Base-by-base conservation (phyloP, 1,139 yeast genomes). In the Magnusiomyces ingens region DNA sequence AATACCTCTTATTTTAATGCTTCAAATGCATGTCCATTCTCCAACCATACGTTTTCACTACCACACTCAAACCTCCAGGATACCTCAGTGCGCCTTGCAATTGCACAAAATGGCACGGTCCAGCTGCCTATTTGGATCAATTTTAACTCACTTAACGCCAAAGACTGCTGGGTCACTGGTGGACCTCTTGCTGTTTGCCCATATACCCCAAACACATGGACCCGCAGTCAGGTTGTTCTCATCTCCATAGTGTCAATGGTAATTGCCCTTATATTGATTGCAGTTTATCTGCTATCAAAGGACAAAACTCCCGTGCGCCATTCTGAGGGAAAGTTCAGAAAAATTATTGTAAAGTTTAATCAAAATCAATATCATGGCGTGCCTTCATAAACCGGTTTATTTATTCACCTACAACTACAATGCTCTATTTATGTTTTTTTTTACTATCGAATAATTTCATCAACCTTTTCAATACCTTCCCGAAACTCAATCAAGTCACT, bases 151-250 rank as follows among this genome's bases (percentile, higher is more conserved):
- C 75, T 93, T 17, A 79, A 89, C 0, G 81, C 82, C 4, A 69
- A 77, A 17, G 78, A 81, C 53, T 91, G 99, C 66, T 91, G 94
- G 90, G 91, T 90, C 1, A 70, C 81, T 1, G 97, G 95, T 1
- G 96, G 96, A 0, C 82, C 91, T 0, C 76, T 79, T 57, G 84
- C 94, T 0, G 68, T 71, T 37, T 91, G 99, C 66, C 96, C 96
- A 0, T 91, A 90, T 64, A 80, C 79, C 55, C 55, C 57, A 8
- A 72, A 71, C 52, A 76, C 77, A 0, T 75, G 81, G 21, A 73
- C 73, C 43, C 74, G 81, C 50, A 80, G 79, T 54, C 83, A 87
- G 58, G 80, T 81, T 0, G 74, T 78, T 32, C 76, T 84, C 75
- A 71, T 90, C 41, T 78, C 87, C 0, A 90, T 95, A 0, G 80